Evolutionary conservation across 2,329 filamentous ascomycete species (phyloP), one percentile per base, ranked within the genome.

Genomic region (Trichoderma aggressivum): DNA sequence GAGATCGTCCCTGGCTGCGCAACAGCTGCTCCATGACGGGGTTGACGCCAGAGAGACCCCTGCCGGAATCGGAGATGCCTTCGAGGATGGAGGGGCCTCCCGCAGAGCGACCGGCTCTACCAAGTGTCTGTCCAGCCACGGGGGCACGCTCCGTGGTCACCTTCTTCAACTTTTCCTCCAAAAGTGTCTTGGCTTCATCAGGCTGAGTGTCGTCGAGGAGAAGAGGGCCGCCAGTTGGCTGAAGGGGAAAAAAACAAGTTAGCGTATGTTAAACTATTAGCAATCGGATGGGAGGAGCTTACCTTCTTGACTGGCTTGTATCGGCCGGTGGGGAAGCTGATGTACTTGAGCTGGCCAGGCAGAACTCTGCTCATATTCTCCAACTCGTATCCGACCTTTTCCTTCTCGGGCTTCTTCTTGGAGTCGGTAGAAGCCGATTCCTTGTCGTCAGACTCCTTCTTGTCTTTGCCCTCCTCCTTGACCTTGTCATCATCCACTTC

Each of bases 291-390:
- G 30, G 18, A 21, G 5, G 8, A 16, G 81, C 86, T 80, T 84
- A 95, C 93, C 89, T 97, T 88, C 82, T 90, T 90, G 72, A 98
- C 94, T 43, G 96, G 95, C 86, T 92, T 93, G 83, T 98, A 99
- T 76, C 97, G 91, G 59, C 93, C 92, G 74, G 93, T 89, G 62
- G 93, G 90, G 86, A 99, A 97, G 81, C 90, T 97, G 78, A 99
- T 93, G 81, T 95, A 98, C 85, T 97, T 97, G 78, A 98, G 88
- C 84, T 99, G 96, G 60, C 90, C 89, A 1, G 94, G 96, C 61
- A 99, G 88, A 43, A 99, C 94, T 76, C 96, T 89, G 69, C 92
- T 97, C 94, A 99, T 97, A 85, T 99, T 99, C 79, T 96, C 93
- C 73, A 99, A 88, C 74, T 98, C 94, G 80, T 96, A 98, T 75